Conservation (phyloP, 495 filamentous ascomycete species). For the Baudoinia panamericana region DNA sequence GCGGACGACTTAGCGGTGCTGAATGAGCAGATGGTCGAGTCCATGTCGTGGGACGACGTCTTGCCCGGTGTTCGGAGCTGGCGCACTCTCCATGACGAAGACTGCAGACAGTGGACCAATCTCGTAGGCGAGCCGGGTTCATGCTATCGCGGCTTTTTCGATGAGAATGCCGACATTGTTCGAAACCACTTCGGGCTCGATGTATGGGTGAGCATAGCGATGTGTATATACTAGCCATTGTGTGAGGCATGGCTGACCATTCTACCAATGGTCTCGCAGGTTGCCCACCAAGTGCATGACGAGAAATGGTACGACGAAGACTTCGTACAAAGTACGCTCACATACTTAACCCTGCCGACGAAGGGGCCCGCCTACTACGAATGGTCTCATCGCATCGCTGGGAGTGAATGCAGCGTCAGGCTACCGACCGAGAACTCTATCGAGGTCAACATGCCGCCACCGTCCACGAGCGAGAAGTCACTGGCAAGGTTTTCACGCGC, state of each 20-base stretch:
- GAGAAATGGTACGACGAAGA: neutral
- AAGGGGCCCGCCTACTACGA: neutral
- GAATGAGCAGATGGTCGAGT: neutral
- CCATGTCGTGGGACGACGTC: neutral
- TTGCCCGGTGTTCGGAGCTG: neutral
- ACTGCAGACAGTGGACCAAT: neutral
- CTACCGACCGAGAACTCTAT: neutral
- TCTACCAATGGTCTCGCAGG: neutral
- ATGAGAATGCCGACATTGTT: neutral
- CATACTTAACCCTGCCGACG: neutral
- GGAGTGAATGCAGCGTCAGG: neutral
- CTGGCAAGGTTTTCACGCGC: neutral
- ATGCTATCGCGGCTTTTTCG: neutral
- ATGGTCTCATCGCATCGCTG: neutral
- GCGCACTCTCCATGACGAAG: neutral
- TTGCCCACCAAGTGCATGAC: neutral
- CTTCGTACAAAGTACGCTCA: neutral
- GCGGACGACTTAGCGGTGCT: neutral
- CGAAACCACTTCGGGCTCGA: conserved; percentile 6
- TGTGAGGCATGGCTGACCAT: too few relatives aligned
- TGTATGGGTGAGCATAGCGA: neutral
- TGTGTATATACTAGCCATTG: too few relatives aligned
- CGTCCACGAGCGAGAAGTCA: neutral
- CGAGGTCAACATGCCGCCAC: neutral
- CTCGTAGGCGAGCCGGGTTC: neutral